Percentiles rank a stretch among this genome's conserved stretches.
phyloP scores from a whole-genome alignment of 306 rosid genomes.

The Lathyrus tuberosus region DNA sequence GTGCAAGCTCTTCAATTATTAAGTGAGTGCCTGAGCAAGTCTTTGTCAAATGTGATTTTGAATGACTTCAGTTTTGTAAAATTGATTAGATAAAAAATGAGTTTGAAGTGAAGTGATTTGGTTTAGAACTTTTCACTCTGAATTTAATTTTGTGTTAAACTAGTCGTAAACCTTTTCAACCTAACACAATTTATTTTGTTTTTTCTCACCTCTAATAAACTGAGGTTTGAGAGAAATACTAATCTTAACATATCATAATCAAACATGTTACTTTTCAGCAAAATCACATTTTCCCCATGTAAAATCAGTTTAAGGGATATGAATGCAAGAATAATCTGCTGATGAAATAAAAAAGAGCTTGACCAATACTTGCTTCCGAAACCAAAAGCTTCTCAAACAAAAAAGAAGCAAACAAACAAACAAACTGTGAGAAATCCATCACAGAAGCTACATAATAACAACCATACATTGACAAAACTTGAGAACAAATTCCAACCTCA shows the following conservation, averaged over 20 bases:
- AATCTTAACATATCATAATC: background rate
- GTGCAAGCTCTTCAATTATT: slow-evolving; percentile 7
- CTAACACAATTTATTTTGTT: background rate
- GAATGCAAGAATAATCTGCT: background rate
- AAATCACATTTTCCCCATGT: background rate
- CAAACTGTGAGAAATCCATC: background rate
- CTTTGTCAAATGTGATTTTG: background rate
- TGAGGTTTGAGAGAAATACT: background rate
- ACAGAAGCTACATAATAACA: slow-evolving; percentile 4
- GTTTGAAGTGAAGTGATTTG: background rate
- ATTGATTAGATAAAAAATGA: background rate
- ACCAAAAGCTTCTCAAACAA: slow-evolving; percentile 21
- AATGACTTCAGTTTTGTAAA: background rate
- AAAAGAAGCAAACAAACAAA: background rate
- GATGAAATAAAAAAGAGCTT: slow-evolving; percentile 18
- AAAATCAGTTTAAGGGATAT: background rate
- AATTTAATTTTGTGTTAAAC: background rate
- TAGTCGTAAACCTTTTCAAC: background rate
- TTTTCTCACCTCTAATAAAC: background rate
- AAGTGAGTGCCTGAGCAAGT: background rate
- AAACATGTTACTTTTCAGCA: background rate
- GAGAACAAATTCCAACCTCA: slow-evolving; percentile 15
- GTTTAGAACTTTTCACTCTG: background rate
- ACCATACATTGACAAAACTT: slow-evolving; percentile 19
- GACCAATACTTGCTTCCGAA: slow-evolving; percentile 4